phyloP scores from a whole-genome alignment of 257 asterid genomes.

The Solanum ossicruentum region DNA sequence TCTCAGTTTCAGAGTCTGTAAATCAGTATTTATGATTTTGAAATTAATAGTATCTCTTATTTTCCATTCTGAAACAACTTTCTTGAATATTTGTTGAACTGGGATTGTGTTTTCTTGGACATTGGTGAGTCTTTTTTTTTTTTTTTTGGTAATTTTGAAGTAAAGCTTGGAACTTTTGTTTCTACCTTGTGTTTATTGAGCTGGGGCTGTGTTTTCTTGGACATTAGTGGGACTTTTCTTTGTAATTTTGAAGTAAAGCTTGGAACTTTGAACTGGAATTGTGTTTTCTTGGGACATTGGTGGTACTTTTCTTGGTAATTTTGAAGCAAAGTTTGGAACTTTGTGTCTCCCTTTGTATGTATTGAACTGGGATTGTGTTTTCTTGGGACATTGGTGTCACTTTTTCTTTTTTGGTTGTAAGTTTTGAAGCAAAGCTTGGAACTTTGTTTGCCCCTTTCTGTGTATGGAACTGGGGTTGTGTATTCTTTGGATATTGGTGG shows the following conservation, averaged over 20 bases:
- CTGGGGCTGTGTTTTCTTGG: conserved; percentile 15
- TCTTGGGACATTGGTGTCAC: background rate
- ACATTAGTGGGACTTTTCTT: background rate
- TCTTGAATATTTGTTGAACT: conserved; percentile 4
- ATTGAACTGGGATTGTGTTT: background rate
- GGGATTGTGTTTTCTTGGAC: conserved; percentile 14
- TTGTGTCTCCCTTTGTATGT: background rate
- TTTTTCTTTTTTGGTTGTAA: background rate
- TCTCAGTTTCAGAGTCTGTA: conserved; percentile 7
- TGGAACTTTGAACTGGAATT: background rate
- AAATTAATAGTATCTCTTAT: conserved; percentile 6
- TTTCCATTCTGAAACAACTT: conserved; percentile 3
- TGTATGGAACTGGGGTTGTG: conserved; percentile 8
- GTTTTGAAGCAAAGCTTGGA: background rate
- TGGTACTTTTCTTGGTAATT: background rate
- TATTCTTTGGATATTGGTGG: background rate
- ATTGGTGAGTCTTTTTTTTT: background rate
- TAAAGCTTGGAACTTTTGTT: background rate
- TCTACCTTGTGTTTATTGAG: background rate
- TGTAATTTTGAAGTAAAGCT: background rate
- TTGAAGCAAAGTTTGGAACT: background rate
- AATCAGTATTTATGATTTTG: conserved; percentile 8
- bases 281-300: conserved; percentile 7
- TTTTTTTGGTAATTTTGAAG: background rate
- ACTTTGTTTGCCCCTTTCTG: background rate